Base-by-base conservation (phyloP, 345 rosid species). In the Moricandia moricandioides region DNA sequence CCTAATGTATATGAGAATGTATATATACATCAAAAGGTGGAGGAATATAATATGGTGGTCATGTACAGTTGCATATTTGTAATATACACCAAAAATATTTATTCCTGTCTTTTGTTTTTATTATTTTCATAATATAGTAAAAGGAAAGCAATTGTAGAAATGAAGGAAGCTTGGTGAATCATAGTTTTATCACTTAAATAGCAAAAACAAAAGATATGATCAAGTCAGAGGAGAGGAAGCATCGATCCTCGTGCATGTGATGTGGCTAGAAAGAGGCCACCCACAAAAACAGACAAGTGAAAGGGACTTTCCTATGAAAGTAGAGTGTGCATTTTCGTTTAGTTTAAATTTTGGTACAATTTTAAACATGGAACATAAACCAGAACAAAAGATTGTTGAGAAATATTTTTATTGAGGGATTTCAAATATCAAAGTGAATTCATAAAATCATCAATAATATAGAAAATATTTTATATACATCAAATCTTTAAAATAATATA, bases 201-300 rank as follows among this genome's bases (percentile, higher is more conserved):
- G 78, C 69, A 60, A 78, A 72, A 70, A 29, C 18, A 24, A n/a
- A 74, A 55, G 31, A 55, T 55, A 61, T 51, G 64, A 59, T 45
- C 13, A 33, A 78, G 74, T 69, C 51, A 57, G 60, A 51, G 27
- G 7, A 5, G 62, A 67, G 74, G 66, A 73, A 67, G 66, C 35
- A 40, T 55, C 74, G 74, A 79, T 17, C 13, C 56, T 68, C 34
- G 77, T 59, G 68, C 77, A 71, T 78, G 69, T 78, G 77, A 40
- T 68, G 74, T 55, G 70, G 74, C 34, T 54, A 8, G 70, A 73
- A 62, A 73, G 74, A 33, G 65, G 54, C 67, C 5, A 61, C 65
- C 56, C 64, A 67, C 21, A 66, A 30, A 61, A 61, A 47, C 17
- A 49, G 72, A 34, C 21, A 70, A 71, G 16, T 17, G 30, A 61